These are phyloP conservation scores for Vaccinium myrtillus DNA, from an alignment of 148 eudicot genomes.

Conservation along the genomic window DNA sequence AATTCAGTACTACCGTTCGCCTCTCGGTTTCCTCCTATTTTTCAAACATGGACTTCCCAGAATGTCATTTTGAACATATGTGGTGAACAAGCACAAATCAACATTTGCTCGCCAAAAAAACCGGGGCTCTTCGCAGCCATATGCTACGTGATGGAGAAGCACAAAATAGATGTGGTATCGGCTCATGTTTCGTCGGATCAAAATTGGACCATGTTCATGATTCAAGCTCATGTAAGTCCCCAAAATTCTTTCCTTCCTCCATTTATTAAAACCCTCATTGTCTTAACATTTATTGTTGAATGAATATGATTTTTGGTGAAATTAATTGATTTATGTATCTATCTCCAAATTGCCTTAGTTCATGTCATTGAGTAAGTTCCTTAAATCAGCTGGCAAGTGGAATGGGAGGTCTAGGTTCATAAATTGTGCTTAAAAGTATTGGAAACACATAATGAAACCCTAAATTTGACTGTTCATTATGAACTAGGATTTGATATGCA, in stretches of 20 bases:
- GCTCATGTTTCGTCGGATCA: slow-evolving; percentile 48
- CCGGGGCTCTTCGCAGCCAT: slow-evolving; percentile 42
- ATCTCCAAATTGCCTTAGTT: not conserved
- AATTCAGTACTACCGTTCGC: not conserved
- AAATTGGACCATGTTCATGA: slow-evolving; percentile 39
- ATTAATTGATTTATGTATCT: not conserved
- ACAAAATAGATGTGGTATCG: slow-evolving; percentile 42
- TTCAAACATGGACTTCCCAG: slow-evolving; percentile 57
- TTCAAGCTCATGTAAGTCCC: slow-evolving; percentile 65
- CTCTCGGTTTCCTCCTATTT: slow-evolving; percentile 32
- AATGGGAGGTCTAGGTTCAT: not conserved
- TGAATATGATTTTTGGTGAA: not conserved
- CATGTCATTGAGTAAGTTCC: not conserved
- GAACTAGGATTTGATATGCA: not conserved
- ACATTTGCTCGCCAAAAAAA: slow-evolving; percentile 45
- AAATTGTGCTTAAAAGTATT: not conserved
- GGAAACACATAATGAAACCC: not conserved
- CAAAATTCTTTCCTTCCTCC: not conserved
- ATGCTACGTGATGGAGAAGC: slow-evolving; percentile 58
- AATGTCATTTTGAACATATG: slow-evolving; percentile 62
- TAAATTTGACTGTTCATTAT: not conserved
- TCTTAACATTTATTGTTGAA: not conserved
- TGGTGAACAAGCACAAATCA: slow-evolving; percentile 60
- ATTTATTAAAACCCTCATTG: not conserved
- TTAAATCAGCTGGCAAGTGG: not conserved